Evolutionary conservation across 768 basidiomycete species (phyloP), one percentile per base, ranked within the genome.

Genomic region (Daedaleopsis sinensis): DNA sequence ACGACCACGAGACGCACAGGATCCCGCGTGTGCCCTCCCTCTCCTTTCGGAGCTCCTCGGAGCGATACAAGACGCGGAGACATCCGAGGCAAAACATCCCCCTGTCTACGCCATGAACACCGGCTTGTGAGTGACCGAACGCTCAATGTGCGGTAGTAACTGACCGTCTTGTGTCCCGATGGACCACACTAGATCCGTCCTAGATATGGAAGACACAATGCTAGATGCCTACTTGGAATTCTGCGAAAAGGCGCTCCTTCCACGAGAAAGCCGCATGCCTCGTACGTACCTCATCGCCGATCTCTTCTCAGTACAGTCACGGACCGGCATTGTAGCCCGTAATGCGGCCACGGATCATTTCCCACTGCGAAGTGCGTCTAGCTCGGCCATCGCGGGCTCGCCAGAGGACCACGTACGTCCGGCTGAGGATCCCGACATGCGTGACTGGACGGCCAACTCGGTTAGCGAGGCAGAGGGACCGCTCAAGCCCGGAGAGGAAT

Each of bases 151-250:
- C 7, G 27, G 27, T 7, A 38, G 47, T 64, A 21, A 61, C 51
- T 58, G 10, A 42, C 27, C 11, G 23, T 16, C 21, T 16, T 16
- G 16, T 12, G 12, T 13, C 23, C 1, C 42, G 46, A 38, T 55
- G 46, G 43, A 51, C 23, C 59, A 37, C 70, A 38, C 43, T 35
- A 92, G 90, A 74, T 73, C 80, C 21, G 79, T 82, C 54, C 80
- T 80, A 12, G 81, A 87, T 64, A 72, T 87, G 61, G 76, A 77
- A 58, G 81, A 79, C 23, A 71, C 70, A 35, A 77, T 78, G 68
- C 71, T 90, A 54, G 90, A 92, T 65, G 78, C 79, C 32, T 93
- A 91, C 69, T 72, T 93, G 43, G 73, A 71, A 23, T 90, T 92
- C 65, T 89, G 89, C 69, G 80, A 86, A 68, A 75, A 72, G 35